These are phyloP conservation scores for Pichia occidentalis DNA, from an alignment of 805 yeast species.

Conservation along the genomic window DNA sequence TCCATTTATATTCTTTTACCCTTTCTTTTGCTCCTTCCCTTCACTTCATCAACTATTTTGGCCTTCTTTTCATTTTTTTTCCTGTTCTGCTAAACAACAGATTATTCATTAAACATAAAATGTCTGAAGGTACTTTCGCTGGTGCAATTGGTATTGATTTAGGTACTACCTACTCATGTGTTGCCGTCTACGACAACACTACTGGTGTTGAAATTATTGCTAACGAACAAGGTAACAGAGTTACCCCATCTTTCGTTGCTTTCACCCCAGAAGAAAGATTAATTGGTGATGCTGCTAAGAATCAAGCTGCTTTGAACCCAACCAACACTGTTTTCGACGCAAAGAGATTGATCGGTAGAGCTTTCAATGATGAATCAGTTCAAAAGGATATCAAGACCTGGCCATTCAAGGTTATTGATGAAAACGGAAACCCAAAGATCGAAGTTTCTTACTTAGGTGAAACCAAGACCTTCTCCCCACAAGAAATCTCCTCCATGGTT, in stretches of 20 bases:
- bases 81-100: not conserved
- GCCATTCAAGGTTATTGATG: slow-evolving; percentile 70
- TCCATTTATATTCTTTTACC: too few species aligned
- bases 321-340: slow-evolving; percentile 76
- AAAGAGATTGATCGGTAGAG: slow-evolving; percentile 75
- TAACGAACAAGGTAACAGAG: slow-evolving; percentile 83
- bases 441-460: slow-evolving; percentile 67
- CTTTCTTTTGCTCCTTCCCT: too few species aligned
- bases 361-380: slow-evolving; percentile 68
- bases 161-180: slow-evolving; percentile 82
- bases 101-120: slow-evolving; percentile 30
- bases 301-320: slow-evolving; percentile 78
- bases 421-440: slow-evolving; percentile 59
- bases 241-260: slow-evolving; percentile 76
- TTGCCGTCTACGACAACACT: slow-evolving; percentile 59
- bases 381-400: slow-evolving; percentile 89
- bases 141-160: slow-evolving; percentile 99
- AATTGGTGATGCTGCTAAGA: slow-evolving; percentile 80
- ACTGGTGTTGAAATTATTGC: slow-evolving; percentile 74
- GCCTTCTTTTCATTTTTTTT: not conserved
- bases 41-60: too few species aligned
- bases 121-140: slow-evolving; percentile 99
- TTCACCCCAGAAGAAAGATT: slow-evolving; percentile 73
- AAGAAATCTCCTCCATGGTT: slow-evolving; percentile 71
- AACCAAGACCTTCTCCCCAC: slow-evolving; percentile 64